A percentile compares a stretch with the other conserved stretches of the same genome.
Evolutionary conservation across 202 grass and related monocot species (phyloP).

Genomic region (Dendrocalamus latiflorus): DNA sequence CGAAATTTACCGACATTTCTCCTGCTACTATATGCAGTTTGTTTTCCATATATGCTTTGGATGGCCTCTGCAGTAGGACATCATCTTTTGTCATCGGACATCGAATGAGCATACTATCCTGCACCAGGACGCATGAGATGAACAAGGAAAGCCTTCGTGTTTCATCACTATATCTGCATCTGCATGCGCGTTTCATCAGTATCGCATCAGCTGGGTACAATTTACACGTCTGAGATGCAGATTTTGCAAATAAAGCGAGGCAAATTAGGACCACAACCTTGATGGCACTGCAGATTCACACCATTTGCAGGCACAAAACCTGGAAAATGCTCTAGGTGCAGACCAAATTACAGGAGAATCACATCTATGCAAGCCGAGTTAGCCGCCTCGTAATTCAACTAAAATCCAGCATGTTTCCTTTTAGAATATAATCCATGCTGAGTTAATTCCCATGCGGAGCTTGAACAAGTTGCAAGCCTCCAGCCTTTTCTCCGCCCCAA

Average conservation of each 20-base stretch:
- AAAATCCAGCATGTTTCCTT: background rate
- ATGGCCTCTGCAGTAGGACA: background rate
- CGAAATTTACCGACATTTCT: background rate
- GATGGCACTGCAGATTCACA: conserved; percentile 16
- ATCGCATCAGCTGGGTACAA: conserved; percentile 5
- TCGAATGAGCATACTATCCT: background rate
- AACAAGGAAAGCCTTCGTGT: conserved; percentile 23
- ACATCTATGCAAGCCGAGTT: background rate
- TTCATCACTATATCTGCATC: background rate
- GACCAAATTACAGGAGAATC: background rate
- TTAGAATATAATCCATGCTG: background rate
- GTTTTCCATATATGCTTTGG: background rate
- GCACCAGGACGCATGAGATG: background rate
- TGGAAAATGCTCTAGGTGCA: background rate
- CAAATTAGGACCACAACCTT: conserved; percentile 20
- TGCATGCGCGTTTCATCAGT: conserved; percentile 23
- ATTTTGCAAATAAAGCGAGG: conserved; percentile 31
- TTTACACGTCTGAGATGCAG: conserved; percentile 13
- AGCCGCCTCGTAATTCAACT: background rate
- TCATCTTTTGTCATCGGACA: background rate
- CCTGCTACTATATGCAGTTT: background rate
- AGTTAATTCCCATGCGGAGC: background rate
- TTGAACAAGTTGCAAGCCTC: background rate
- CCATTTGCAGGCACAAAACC: conserved; percentile 6
- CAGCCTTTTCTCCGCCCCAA: too few relatives aligned